phyloP scores from a whole-genome alignment of 352 stramenopile genomes.

The Phytophthora fragariae region DNA sequence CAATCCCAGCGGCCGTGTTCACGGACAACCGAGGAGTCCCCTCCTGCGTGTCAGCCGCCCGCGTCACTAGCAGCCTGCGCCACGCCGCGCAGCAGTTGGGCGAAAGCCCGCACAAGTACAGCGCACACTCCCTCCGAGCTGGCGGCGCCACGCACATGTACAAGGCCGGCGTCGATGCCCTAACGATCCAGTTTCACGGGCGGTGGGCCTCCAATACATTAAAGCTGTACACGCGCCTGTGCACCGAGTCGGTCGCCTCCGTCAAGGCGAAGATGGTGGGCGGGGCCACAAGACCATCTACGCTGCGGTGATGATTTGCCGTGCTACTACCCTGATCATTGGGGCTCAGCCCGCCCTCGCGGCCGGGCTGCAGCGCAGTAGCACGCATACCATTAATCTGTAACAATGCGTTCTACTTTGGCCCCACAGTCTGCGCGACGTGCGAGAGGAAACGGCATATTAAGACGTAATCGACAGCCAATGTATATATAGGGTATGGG shows the following conservation, averaged over 20 bases:
- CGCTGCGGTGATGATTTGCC: neutral
- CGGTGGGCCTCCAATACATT: slow-evolving; percentile 9
- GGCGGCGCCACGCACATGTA: slow-evolving; percentile 20
- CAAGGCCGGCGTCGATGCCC: neutral
- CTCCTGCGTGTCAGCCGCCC: neutral
- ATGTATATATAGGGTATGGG: no score
- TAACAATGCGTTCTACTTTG: neutral
- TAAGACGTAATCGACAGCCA: no score
- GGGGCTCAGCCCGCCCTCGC: neutral
- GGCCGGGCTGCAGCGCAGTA: neutral
- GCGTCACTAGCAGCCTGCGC: neutral
- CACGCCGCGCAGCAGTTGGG: neutral
- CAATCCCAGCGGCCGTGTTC: slow-evolving; percentile 3
- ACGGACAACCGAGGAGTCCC: neutral
- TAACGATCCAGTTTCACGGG: slow-evolving; percentile 17
- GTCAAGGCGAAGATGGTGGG: neutral
- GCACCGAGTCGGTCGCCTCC: neutral
- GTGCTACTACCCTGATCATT: neutral
- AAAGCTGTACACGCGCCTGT: slow-evolving; percentile 5
- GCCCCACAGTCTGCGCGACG: neutral
- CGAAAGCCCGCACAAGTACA: neutral
- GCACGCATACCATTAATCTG: neutral
- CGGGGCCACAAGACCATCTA: neutral
- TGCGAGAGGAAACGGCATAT: neutral
- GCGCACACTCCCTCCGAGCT: slow-evolving; percentile 6